Evolutionary conservation across 1,284 basidiomycete species (phyloP).

Genomic region (Thecaphora frezii): DNA sequence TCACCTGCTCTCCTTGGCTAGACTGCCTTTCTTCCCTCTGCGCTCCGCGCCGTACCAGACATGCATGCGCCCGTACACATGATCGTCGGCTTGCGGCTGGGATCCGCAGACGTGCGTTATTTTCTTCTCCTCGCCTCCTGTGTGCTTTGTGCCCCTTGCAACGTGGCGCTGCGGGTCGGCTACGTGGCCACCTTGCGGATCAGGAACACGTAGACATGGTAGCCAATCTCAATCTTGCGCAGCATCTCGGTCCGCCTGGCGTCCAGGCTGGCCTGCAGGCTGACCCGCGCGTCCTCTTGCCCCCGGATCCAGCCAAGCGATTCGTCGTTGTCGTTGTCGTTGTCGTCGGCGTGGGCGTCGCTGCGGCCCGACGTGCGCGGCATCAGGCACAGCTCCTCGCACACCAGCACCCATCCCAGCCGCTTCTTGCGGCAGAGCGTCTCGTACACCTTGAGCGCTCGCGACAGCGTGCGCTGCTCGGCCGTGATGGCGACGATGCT

Average conservation of each 20-base stretch:
- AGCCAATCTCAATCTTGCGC: slow-evolving; percentile 39
- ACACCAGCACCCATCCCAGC: slow-evolving; percentile 2
- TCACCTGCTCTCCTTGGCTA: no score
- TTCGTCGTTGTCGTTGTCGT: not conserved
- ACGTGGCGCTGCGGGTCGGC: no score
- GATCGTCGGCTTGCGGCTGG: no score
- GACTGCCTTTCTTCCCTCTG: no score
- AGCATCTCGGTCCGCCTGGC: slow-evolving; percentile 16
- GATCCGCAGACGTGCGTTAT: no score
- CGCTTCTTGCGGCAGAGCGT: slow-evolving; percentile 27
- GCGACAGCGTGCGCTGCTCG: slow-evolving; percentile 25
- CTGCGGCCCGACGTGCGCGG: no score
- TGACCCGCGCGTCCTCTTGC: slow-evolving; percentile 24
- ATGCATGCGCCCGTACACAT: no score
- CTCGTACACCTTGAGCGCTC: slow-evolving; percentile 24
- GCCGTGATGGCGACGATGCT: slow-evolving; percentile 30
- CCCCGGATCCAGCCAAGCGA: not conserved
- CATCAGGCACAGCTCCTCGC: not conserved
- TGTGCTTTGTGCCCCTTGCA: no score
- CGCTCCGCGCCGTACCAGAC: no score
- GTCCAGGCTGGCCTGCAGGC: slow-evolving; percentile 19
- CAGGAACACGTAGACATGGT: slow-evolving; percentile 35
- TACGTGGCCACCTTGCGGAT: slow-evolving; percentile 25
- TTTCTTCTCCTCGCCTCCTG: no score
- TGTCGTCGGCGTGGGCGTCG: not conserved